Evolutionary conservation across 306 rosid species (phyloP).

Genomic region (Prunus mira): DNA sequence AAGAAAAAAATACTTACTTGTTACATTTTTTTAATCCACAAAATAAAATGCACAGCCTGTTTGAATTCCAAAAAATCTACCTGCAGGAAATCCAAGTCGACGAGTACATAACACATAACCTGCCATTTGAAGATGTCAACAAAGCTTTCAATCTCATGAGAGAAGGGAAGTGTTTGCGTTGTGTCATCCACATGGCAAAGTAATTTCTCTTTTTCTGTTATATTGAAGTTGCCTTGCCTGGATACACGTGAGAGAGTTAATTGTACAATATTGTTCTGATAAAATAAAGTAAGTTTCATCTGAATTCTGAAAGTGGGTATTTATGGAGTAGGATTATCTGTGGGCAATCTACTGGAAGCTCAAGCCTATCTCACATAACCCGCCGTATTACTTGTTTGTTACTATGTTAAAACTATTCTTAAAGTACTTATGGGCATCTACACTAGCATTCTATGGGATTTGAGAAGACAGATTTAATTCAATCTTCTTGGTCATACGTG

Average conservation of each 20-base stretch:
- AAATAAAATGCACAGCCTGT: background rate
- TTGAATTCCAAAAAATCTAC: background rate
- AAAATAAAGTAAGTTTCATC: too few species aligned
- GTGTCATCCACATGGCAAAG: constrained; percentile 77
- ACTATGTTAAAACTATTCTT: too few species aligned
- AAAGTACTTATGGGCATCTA: too few species aligned
- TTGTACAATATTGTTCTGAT: background rate
- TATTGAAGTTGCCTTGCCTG: background rate
- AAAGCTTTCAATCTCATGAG: constrained; percentile 80
- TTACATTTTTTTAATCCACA: background rate
- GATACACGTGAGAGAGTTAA: background rate
- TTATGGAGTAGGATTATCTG: too few species aligned
- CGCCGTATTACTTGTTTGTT: too few species aligned
- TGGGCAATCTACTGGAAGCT: too few species aligned
- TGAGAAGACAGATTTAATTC: too few species aligned
- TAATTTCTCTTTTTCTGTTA: constrained; percentile 10
- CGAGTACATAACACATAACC: constrained; percentile 74
- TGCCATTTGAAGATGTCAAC: constrained; percentile 71
- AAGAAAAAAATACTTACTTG: background rate
- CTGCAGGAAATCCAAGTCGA: constrained; percentile 86
- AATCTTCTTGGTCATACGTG: too few species aligned
- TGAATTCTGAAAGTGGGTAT: too few species aligned
- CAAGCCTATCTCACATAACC: too few species aligned
- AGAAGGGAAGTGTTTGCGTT: constrained; percentile 84
- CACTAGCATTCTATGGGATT: too few species aligned